Evolutionary conservation across 106 monocot genomes (phyloP).

Genomic region (Amphibolis antarctica): DNA sequence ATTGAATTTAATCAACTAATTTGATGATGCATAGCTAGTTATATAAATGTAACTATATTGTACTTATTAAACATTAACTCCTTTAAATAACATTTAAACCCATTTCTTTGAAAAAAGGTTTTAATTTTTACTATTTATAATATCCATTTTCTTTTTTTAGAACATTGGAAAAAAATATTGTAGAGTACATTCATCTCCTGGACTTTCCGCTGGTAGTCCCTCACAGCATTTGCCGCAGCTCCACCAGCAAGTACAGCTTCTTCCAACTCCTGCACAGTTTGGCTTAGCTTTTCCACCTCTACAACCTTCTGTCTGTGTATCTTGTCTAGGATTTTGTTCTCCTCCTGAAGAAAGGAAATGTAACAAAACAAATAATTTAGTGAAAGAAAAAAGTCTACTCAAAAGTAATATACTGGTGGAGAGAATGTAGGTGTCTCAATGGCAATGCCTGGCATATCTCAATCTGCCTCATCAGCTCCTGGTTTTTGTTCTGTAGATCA

Average conservation of each 20-base stretch:
- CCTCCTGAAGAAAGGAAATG: constrained; percentile 36
- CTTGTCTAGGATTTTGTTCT: constrained; percentile 78
- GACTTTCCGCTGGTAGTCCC: constrained; percentile 64
- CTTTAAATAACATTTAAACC: no score
- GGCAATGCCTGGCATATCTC: constrained; percentile 19
- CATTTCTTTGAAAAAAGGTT: no score
- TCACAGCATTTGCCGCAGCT: constrained; percentile 75
- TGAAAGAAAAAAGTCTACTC: not conserved
- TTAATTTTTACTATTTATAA: no score
- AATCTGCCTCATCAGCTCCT: constrained; percentile 26
- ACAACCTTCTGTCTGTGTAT: constrained; percentile 82
- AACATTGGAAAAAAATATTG: not conserved
- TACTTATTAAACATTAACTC: no score
- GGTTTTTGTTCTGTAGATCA: constrained; percentile 29
- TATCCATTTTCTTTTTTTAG: no score
- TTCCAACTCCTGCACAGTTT: constrained; percentile 61
- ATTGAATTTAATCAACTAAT: no score
- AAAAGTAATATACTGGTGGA: not conserved
- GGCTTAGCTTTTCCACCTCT: constrained; percentile 70
- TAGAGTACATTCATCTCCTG: constrained; percentile 32
- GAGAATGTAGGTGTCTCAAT: not conserved
- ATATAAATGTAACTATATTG: no score
- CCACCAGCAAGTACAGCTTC: constrained; percentile 83
- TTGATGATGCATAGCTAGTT: no score
- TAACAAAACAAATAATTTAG: not conserved